phyloP scores from a whole-genome alignment of 441 rosid species.

The Jatropha multifida region DNA sequence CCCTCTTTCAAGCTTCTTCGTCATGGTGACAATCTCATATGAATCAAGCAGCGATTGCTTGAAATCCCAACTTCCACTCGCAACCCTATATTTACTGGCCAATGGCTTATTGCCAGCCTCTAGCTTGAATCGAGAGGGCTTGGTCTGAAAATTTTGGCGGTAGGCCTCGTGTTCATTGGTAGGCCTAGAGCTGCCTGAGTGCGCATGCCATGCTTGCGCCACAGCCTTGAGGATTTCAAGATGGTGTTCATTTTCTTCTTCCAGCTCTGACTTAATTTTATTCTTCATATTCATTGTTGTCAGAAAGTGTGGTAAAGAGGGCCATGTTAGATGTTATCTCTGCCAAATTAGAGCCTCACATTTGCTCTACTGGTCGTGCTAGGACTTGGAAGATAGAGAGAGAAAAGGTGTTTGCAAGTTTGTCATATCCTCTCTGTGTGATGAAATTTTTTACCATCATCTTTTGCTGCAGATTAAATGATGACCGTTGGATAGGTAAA shows the following conservation, averaged over 20 bases:
- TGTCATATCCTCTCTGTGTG: background rate
- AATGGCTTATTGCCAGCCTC: slow-evolving; percentile 45
- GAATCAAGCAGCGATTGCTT: slow-evolving; percentile 68
- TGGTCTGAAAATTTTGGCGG: slow-evolving; percentile 40
- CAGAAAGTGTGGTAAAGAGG: too few species aligned
- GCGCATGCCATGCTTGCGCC: slow-evolving; percentile 80
- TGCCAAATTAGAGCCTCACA: slow-evolving; percentile 10
- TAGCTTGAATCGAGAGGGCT: slow-evolving; percentile 65
- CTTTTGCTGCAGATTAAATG: too few species aligned
- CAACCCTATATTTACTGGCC: slow-evolving; percentile 8
- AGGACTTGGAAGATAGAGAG: background rate
- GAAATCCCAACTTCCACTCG: slow-evolving; percentile 53
- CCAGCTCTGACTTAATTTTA: slow-evolving; percentile 27
- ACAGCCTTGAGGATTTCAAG: slow-evolving; percentile 70
- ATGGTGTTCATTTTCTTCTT: slow-evolving; percentile 19
- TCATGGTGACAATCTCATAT: slow-evolving; percentile 56
- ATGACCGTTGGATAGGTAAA: background rate
- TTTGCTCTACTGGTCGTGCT: background rate
- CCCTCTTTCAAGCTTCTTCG: slow-evolving; percentile 54
- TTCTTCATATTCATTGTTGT: slow-evolving; percentile 20
- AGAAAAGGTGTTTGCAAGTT: background rate
- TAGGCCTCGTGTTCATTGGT: slow-evolving; percentile 52
- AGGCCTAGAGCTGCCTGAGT: slow-evolving; percentile 38
- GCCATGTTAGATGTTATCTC: slow-evolving; percentile 6
- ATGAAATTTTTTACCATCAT: background rate